These are phyloP conservation scores for Pseudogymnoascus sp. DNA, from an alignment of 2,329 filamentous ascomycete species.

Conservation along the genomic window DNA sequence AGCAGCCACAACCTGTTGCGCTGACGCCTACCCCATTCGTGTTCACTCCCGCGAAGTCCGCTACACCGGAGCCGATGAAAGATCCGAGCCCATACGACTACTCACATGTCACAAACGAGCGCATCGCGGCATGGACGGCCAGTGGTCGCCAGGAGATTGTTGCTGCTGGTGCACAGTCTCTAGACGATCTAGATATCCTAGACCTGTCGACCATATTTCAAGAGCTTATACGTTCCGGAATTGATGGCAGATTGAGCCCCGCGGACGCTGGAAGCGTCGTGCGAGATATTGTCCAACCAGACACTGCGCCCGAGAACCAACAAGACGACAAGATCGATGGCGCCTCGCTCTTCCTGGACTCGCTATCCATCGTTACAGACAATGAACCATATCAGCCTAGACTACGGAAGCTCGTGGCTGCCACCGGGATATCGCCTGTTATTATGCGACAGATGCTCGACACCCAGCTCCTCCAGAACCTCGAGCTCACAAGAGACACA, in stretches of 20 bases:
- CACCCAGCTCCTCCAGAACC: slow-evolving; percentile 59
- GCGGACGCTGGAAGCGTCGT: slow-evolving; percentile 63
- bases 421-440: slow-evolving; percentile 61
- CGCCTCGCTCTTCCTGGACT: slow-evolving; percentile 71
- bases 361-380: slow-evolving; percentile 69
- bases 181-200: slow-evolving; percentile 57
- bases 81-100: slow-evolving; percentile 51
- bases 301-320: slow-evolving; percentile 39
- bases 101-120: slow-evolving; percentile 63
- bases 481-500: slow-evolving; percentile 76
- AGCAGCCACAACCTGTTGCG: neutral
- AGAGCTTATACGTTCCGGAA: slow-evolving; percentile 69
- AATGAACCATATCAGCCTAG: slow-evolving; percentile 38
- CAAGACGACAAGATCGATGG: slow-evolving; percentile 49
- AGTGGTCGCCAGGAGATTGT: slow-evolving; percentile 60
- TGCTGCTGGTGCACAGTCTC: slow-evolving; percentile 54
- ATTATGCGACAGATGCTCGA: slow-evolving; percentile 81
- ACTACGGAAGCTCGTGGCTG: slow-evolving; percentile 60
- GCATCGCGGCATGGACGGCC: slow-evolving; percentile 58
- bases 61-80: slow-evolving; percentile 24
- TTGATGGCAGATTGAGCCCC: slow-evolving; percentile 60
- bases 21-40: neutral
- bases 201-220: slow-evolving; percentile 69
- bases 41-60: slow-evolving; percentile 15
- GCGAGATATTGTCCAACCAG: slow-evolving; percentile 61